Evolutionary conservation across 257 asterid genomes (phyloP).

Genomic region (Lavandula angustifolia): DNA sequence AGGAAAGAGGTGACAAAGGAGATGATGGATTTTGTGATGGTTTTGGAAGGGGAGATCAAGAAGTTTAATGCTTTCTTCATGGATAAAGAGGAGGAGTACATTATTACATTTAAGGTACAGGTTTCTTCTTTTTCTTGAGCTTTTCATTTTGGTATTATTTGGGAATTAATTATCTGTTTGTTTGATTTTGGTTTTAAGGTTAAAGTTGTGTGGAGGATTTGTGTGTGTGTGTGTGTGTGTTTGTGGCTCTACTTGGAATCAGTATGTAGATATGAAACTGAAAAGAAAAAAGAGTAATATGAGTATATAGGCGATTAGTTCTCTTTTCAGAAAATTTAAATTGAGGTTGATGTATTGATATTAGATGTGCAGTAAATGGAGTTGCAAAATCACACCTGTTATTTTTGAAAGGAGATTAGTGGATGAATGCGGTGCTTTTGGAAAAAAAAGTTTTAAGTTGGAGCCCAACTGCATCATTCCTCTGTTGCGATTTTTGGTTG

Average conservation of each 20-base stretch:
- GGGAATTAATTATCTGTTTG: not conserved
- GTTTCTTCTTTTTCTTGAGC: not conserved
- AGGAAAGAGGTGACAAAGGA: conserved; percentile 36
- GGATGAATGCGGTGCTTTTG: not conserved
- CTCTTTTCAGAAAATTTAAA: not conserved
- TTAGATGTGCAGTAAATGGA: not conserved
- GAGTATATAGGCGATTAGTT: not conserved
- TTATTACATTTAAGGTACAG: conserved; percentile 48
- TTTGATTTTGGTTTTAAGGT: too few relatives aligned
- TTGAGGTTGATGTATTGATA: not conserved
- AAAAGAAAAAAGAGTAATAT: too few relatives aligned
- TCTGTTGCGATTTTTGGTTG: not conserved
- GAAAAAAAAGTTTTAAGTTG: not conserved
- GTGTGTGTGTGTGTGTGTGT: too few relatives aligned
- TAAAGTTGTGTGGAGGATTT: conserved; percentile 18
- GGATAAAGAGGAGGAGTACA: conserved; percentile 57
- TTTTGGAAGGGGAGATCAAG: conserved; percentile 44
- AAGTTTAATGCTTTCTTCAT: conserved; percentile 54
- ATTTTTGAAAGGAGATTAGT: not conserved
- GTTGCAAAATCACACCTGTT: not conserved
- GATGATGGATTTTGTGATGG: conserved; percentile 45
- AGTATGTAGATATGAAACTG: not conserved
- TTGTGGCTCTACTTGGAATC: not conserved
- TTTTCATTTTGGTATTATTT: not conserved
- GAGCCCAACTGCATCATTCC: not conserved